phyloP scores from a whole-genome alignment of 768 basidiomycete genomes.

The Agrocybe pediades region DNA sequence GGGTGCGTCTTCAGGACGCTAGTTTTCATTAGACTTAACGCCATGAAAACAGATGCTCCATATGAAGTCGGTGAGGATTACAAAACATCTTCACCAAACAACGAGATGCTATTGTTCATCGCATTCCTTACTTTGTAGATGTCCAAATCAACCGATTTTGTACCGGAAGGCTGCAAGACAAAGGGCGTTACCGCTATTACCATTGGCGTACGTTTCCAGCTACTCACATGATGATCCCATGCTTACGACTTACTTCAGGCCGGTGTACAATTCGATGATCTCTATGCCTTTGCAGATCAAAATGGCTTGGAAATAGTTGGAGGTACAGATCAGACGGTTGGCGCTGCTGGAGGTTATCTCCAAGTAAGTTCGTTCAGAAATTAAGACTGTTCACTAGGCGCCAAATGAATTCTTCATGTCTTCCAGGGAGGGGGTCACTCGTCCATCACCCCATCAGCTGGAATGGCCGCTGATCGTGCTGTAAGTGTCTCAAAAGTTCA shows the following conservation, averaged over 20 bases:
- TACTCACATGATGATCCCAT: background rate
- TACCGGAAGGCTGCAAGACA: slow-evolving; percentile 36
- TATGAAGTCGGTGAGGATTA: slow-evolving; percentile 36
- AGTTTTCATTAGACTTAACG: background rate
- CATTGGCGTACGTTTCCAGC: slow-evolving; percentile 31
- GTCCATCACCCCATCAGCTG: slow-evolving; percentile 43
- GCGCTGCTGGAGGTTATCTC: slow-evolving; percentile 45
- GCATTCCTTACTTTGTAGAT: slow-evolving; percentile 25
- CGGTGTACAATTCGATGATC: slow-evolving; percentile 45
- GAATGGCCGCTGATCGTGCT: slow-evolving; percentile 48
- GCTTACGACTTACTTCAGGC: slow-evolving; percentile 31
- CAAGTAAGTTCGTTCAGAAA: slow-evolving; percentile 14
- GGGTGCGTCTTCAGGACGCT: slow-evolving; percentile 31
- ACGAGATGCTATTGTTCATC: background rate
- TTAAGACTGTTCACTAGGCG: background rate
- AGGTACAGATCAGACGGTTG: slow-evolving; percentile 44
- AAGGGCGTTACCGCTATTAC: slow-evolving; percentile 31
- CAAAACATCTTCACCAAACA: too few species aligned
- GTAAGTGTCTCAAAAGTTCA: slow-evolving; percentile 35
- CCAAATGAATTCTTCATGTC: too few species aligned
- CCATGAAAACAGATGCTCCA: slow-evolving; percentile 37
- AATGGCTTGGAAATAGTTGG: slow-evolving; percentile 47
- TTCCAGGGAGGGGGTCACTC: slow-evolving; percentile 46
- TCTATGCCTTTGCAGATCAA: slow-evolving; percentile 41
- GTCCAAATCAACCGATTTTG: slow-evolving; percentile 33